phyloP scores from a whole-genome alignment of 495 filamentous ascomycete genomes.

The Penicillium malachiteum region DNA sequence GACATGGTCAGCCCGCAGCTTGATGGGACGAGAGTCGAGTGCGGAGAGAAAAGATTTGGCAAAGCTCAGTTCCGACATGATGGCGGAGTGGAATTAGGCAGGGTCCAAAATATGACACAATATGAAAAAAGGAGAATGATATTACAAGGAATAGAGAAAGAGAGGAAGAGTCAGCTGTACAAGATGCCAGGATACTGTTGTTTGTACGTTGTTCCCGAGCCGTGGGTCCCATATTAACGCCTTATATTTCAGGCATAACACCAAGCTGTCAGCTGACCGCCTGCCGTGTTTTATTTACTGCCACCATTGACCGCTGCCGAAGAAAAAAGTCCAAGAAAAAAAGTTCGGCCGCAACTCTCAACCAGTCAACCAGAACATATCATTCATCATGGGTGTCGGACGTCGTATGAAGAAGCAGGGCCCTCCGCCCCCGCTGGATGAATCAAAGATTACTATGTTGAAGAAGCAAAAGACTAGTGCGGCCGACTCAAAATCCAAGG shows the following conservation, averaged over 20 bases:
- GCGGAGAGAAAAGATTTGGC: slow-evolving; percentile 77
- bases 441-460: slow-evolving; percentile 68
- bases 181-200: neutral
- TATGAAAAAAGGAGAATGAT: too few species aligned
- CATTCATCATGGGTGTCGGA: slow-evolving; percentile 74
- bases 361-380: slow-evolving; percentile 20
- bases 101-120: neutral
- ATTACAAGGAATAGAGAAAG: too few species aligned
- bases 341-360: slow-evolving; percentile 19
- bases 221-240: too few species aligned
- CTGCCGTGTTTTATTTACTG: slow-evolving; percentile 27
- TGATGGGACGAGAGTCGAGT: slow-evolving; percentile 72
- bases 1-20: slow-evolving; percentile 80
- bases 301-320: slow-evolving; percentile 33
- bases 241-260: too few species aligned
- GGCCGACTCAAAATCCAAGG: slow-evolving; percentile 37
- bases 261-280: slow-evolving; percentile 26
- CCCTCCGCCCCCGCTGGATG: slow-evolving; percentile 75
- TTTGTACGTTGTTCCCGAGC: neutral
- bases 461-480: slow-evolving; percentile 75
- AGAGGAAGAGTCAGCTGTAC: too few species aligned
- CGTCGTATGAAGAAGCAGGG: slow-evolving; percentile 97
- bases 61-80: slow-evolving; percentile 84
- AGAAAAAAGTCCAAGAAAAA: slow-evolving; percentile 36
- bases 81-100: slow-evolving; percentile 11